These are phyloP conservation scores for Coemansia sp. DNA, from an alignment of 192 early-diverging fungal species.

Conservation along the genomic window DNA sequence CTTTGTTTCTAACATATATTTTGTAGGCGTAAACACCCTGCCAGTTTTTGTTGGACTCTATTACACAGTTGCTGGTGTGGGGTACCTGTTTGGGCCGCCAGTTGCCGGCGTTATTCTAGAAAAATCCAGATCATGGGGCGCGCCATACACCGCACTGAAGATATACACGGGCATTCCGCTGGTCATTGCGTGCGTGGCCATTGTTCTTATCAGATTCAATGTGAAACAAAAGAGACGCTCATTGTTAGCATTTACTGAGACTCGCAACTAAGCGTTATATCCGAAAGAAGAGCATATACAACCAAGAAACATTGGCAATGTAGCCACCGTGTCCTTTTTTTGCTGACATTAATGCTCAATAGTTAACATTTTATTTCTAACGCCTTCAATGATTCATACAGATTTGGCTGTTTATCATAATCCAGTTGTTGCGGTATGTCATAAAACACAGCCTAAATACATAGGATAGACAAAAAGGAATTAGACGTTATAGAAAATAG, in stretches of 20 bases:
- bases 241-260: background rate
- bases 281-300: background rate
- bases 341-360: too few species aligned
- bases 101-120: slow-evolving; percentile 51
- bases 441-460: background rate
- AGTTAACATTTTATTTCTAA: too few species aligned
- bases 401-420: background rate
- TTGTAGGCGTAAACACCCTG: slow-evolving; percentile 50
- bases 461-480: too few species aligned
- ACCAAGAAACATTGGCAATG: background rate
- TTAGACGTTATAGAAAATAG: too few species aligned
- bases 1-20: background rate
- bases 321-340: background rate
- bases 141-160: slow-evolving; percentile 49
- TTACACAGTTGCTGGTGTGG: slow-evolving; percentile 46
- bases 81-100: slow-evolving; percentile 51
- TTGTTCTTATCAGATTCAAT: slow-evolving; percentile 33
- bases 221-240: slow-evolving; percentile 5
- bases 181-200: slow-evolving; percentile 41
- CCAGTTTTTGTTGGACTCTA: slow-evolving; percentile 52
- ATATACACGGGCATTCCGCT: slow-evolving; percentile 47
- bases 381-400: background rate
- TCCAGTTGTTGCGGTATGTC: background rate
- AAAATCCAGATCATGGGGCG: slow-evolving; percentile 48
- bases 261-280: background rate